Evolutionary conservation across 2,329 filamentous ascomycete genomes (phyloP).

Genomic region (Torrubiellomyces zombiae): DNA sequence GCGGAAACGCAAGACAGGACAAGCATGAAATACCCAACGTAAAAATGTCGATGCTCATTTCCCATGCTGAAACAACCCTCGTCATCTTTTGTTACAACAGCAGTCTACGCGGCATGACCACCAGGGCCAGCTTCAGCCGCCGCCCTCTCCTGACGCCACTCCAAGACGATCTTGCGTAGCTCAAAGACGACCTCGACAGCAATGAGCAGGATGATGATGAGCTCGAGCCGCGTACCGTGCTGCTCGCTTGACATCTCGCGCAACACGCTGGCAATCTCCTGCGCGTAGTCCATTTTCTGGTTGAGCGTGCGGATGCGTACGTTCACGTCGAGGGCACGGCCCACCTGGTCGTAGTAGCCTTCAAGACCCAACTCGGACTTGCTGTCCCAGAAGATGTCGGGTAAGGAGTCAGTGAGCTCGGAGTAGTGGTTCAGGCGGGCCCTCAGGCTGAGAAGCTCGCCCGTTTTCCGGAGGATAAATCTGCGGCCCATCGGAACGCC

Average conservation of each 20-base stretch:
- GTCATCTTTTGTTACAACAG: too few relatives aligned
- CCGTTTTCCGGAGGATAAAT: constrained; percentile 85
- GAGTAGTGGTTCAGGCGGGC: constrained; percentile 94
- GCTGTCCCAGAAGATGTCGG: constrained; percentile 94
- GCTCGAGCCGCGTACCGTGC: constrained; percentile 74
- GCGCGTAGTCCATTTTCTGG: constrained; percentile 94
- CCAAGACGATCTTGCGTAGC: constrained; percentile 54
- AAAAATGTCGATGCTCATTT: too few relatives aligned
- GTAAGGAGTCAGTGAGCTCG: constrained; percentile 84
- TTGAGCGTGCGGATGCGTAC: constrained; percentile 84
- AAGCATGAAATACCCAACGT: too few relatives aligned
- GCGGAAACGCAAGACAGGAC: too few relatives aligned
- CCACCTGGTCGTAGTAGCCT: constrained; percentile 88
- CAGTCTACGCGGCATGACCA: too few relatives aligned
- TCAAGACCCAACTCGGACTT: constrained; percentile 78
- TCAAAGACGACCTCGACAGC: constrained; percentile 85
- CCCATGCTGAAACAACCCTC: too few relatives aligned
- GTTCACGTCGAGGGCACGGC: constrained; percentile 75
- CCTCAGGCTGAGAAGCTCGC: constrained; percentile 74
- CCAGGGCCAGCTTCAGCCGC: too few relatives aligned
- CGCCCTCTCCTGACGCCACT: constrained; percentile 27
- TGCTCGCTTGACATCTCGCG: constrained; percentile 81
- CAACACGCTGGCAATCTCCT: constrained; percentile 82
- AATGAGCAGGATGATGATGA: constrained; percentile 91
- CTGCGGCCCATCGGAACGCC: constrained; percentile 33